Evolutionary conservation across 306 rosid species (phyloP).

Genomic region (Gillenia trifoliata): DNA sequence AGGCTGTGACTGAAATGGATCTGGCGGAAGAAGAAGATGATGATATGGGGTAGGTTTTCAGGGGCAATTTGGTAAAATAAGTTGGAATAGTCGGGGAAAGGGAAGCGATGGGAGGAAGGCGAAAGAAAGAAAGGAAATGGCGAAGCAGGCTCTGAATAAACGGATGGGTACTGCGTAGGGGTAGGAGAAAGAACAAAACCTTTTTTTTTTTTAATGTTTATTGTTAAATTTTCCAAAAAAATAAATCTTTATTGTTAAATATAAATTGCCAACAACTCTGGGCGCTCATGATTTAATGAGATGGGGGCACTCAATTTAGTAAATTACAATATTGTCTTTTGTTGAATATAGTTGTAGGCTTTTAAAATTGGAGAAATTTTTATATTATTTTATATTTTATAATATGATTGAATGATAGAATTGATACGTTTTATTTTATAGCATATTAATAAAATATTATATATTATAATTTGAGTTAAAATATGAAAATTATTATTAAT

Average conservation of each 20-base stretch:
- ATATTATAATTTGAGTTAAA: too few relatives aligned
- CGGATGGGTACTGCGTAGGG: conserved; percentile 18
- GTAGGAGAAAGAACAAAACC: conserved; percentile 20
- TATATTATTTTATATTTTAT: too few relatives aligned
- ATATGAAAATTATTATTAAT: too few relatives aligned
- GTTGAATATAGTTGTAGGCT: neutral
- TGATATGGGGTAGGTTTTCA: conserved; percentile 12
- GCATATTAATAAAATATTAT: too few relatives aligned
- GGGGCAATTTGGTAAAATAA: conserved; percentile 31
- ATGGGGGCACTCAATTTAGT: neutral
- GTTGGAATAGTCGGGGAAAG: neutral
- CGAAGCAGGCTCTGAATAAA: conserved; percentile 17
- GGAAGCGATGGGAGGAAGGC: neutral
- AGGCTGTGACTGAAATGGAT: conserved; percentile 40
- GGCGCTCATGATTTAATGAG: neutral
- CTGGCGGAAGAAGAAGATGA: conserved; percentile 26
- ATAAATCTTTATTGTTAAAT: neutral
- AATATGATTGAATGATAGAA: too few relatives aligned
- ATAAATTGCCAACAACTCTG: neutral
- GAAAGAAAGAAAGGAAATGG: neutral
- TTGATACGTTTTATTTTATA: too few relatives aligned
- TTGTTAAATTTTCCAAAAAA: too few relatives aligned
- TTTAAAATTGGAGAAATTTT: too few relatives aligned
- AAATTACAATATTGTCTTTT: neutral
- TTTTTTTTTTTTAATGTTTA: neutral